Conservation (phyloP, 2,329 filamentous ascomycete genomes). For the Diaporthe sp. region DNA sequence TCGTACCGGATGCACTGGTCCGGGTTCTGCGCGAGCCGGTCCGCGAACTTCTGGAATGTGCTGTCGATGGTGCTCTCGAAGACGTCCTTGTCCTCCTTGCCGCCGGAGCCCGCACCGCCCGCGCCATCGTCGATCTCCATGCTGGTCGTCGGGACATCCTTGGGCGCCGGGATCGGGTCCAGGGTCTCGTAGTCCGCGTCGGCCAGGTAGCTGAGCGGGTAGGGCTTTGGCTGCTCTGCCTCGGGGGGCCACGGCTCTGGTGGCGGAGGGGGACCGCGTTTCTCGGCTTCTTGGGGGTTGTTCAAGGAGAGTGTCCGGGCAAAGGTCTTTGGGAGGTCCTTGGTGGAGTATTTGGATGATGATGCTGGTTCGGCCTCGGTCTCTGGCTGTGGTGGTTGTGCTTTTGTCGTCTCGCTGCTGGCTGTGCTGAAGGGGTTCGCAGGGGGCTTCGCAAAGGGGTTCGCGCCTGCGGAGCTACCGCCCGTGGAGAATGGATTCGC, state of each 20-base stretch:
- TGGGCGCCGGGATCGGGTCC: slow-evolving; percentile 67
- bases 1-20: slow-evolving; percentile 88
- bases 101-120: slow-evolving; percentile 47
- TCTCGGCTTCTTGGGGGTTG: slow-evolving; percentile 57
- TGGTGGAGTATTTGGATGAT: slow-evolving; percentile 45
- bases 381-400: slow-evolving; percentile 42
- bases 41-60: slow-evolving; percentile 84
- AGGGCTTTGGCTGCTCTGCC: slow-evolving; percentile 76
- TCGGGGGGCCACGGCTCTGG: slow-evolving; percentile 82
- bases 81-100: slow-evolving; percentile 76
- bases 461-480: slow-evolving; percentile 65
- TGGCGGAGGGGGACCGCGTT: slow-evolving; percentile 54
- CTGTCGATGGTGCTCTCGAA: slow-evolving; percentile 83
- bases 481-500: slow-evolving; percentile 74
- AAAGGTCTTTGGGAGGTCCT: slow-evolving; percentile 72
- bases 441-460: slow-evolving; percentile 69
- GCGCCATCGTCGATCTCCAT: slow-evolving; percentile 62
- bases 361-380: slow-evolving; percentile 2
- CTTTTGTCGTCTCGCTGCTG: slow-evolving; percentile 48
- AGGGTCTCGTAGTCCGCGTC: slow-evolving; percentile 95
- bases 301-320: slow-evolving; percentile 84
- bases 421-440: slow-evolving; percentile 58
- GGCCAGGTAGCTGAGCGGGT: slow-evolving; percentile 81
- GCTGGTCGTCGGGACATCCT: slow-evolving; percentile 59
- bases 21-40: slow-evolving; percentile 82